Base-by-base conservation (phyloP, 2,329 filamentous ascomycete genomes). In the Pseudogymnoascus sp. region DNA sequence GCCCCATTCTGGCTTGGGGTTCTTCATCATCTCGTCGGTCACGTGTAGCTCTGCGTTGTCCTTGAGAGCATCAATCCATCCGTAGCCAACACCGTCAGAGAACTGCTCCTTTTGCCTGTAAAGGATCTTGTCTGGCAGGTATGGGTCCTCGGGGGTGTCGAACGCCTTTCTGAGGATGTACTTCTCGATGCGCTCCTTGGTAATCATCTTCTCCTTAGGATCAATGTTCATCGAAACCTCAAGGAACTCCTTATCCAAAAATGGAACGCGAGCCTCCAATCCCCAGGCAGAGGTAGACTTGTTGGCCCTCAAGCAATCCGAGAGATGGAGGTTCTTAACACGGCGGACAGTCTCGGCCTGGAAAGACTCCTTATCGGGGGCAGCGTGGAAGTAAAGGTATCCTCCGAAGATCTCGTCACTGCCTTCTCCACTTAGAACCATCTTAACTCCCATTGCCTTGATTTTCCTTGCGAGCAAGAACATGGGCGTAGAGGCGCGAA, bases 101-200 rank as follows among this genome's bases (percentile, higher is more conserved):
- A 99, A 99, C 80, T 99, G 95, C 81, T 99, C 95, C 86, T 99
- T 99, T 79, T 99, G 96, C 75, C 96, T 85, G 90, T 91, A 99
- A 63, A 99, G 87, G 70, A 99, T 99, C 75, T 93, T 87, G 17
- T 96, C 88, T 7, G 96, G 95, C n/a, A 99, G 86, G 80, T 97
- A 99, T 9, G 95, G 87, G 77, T 96, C 90, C 73, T 93, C 91
- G 59, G 84, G 85, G 31, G 92, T 96, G 78, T 99, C 95, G 74
- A 99, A 99, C 2, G 95, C 96, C 79, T 97, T 97, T 74, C 95
- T 90, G 69, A 99, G 82, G 69, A 99, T 96, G 83, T 97, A 96
- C 80, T 99, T 99, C 79, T 99, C 95, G 68, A 99, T 91, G 67
- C 83, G 86, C 44, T 90, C 90, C 76, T 69, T 29, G 68, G 86